phyloP scores from a whole-genome alignment of 805 yeast genomes.

The Candida tammaniensis region DNA sequence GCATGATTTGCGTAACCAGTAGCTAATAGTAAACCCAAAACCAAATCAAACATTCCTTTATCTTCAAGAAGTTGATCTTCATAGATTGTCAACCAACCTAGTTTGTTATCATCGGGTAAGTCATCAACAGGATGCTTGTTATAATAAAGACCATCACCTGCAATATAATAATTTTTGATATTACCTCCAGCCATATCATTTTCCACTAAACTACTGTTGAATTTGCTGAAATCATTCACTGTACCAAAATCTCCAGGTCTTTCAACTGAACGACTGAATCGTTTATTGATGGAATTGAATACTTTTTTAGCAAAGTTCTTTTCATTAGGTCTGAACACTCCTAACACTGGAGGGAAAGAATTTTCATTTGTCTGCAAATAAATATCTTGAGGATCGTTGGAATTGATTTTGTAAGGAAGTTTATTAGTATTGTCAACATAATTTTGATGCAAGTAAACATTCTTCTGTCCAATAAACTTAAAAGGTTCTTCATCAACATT shows the following conservation, averaged over 20 bases:
- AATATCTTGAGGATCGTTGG: slow-evolving; percentile 20
- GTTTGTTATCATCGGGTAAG: slow-evolving; percentile 54
- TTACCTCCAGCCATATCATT: slow-evolving; percentile 22
- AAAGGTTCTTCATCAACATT: slow-evolving; percentile 14
- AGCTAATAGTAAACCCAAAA: slow-evolving; percentile 52
- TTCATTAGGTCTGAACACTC: slow-evolving; percentile 42
- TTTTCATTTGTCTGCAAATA: slow-evolving; percentile 20
- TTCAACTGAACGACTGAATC: slow-evolving; percentile 6
- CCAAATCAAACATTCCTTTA: slow-evolving; percentile 52
- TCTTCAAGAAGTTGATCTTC: slow-evolving; percentile 38
- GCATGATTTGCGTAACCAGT: slow-evolving; percentile 33
- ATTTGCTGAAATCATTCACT: slow-evolving; percentile 4
- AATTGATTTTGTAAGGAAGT: slow-evolving; percentile 10
- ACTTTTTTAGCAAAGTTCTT: slow-evolving; percentile 35
- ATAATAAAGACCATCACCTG: slow-evolving; percentile 56
- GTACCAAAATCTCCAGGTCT: slow-evolving; percentile 3
- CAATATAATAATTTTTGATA: slow-evolving; percentile 32
- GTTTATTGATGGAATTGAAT: slow-evolving; percentile 30
- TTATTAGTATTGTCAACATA: slow-evolving; percentile 17
- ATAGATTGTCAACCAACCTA: slow-evolving; percentile 66
- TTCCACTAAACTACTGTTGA: slow-evolving; percentile 14
- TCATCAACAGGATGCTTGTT: slow-evolving; percentile 53
- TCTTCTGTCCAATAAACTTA: slow-evolving; percentile 31
- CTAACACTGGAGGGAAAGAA: slow-evolving; percentile 27
- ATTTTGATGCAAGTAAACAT: slow-evolving; percentile 37